Conservation (phyloP, 441 rosid genomes). For the Melianthus villosus region DNA sequence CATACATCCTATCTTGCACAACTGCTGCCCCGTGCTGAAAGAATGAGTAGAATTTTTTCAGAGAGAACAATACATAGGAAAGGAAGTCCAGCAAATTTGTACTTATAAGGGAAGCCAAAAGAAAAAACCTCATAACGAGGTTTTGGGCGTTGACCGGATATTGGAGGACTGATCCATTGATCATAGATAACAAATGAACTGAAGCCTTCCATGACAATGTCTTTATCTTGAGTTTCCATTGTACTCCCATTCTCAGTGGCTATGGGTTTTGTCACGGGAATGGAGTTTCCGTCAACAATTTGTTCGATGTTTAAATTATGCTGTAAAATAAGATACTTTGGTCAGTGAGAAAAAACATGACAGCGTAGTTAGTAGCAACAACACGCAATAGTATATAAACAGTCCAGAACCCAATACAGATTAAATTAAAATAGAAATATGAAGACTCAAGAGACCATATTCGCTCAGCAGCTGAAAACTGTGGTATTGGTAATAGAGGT, state of each 20-base stretch:
- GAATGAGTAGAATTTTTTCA: conserved; percentile 12
- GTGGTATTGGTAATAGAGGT: too few relatives aligned
- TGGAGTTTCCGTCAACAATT: conserved; percentile 39
- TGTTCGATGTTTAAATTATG: conserved; percentile 40
- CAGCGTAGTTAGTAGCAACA: conserved; percentile 1
- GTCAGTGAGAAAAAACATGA: conserved; percentile 7
- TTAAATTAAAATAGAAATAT: too few relatives aligned
- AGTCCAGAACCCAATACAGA: too few relatives aligned
- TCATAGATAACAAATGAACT: conserved; percentile 64
- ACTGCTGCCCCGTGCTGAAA: conserved; percentile 88
- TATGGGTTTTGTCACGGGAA: conserved; percentile 51
- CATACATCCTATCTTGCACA: conserved; percentile 82
- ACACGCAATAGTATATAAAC: too few relatives aligned
- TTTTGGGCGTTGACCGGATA: conserved; percentile 73
- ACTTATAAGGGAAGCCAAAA: conserved; percentile 7
- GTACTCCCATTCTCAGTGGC: conserved; percentile 48
- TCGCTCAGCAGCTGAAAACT: too few relatives aligned
- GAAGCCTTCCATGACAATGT: conserved; percentile 63
- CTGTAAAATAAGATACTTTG: conserved; percentile 15
- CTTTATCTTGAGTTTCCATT: conserved; percentile 70
- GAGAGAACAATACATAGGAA: conserved; percentile 12
- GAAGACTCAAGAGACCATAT: too few relatives aligned
- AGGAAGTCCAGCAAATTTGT: conserved; percentile 4
- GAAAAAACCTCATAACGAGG: conserved; percentile 82
- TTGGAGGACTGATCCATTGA: conserved; percentile 69